A percentile compares a stretch with the other conserved stretches of the same genome.
Evolutionary conservation across 2,329 filamentous ascomycete species (phyloP).

Genomic region (Xylaria hypoxylon): DNA sequence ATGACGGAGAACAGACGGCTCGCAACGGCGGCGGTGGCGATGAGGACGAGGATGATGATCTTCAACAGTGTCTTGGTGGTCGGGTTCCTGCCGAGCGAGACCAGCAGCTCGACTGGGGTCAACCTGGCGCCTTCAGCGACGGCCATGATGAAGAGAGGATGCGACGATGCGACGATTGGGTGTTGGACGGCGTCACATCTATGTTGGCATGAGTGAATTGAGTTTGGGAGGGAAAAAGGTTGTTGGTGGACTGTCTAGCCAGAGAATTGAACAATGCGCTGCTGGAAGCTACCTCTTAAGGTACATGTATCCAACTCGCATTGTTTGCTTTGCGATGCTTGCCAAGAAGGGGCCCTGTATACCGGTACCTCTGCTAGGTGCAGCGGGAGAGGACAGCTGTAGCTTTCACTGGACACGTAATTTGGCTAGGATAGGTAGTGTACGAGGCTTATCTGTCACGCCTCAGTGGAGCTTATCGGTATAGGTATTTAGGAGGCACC

Average conservation of each 20-base stretch:
- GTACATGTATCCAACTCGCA: constrained; percentile 16
- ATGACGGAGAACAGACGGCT: constrained; percentile 99
- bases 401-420: constrained; percentile 42
- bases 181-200: constrained; percentile 45
- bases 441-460: constrained; percentile 2
- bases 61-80: constrained; percentile 88
- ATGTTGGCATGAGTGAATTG: constrained; percentile 36
- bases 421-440: background rate
- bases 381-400: constrained; percentile 48
- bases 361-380: constrained; percentile 4
- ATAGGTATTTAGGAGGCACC: too few relatives aligned
- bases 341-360: constrained; percentile 26
- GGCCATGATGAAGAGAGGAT: constrained; percentile 53
- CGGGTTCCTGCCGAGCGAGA: constrained; percentile 82
- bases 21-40: constrained; percentile 90
- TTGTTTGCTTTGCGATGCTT: constrained; percentile 25
- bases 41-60: constrained; percentile 88
- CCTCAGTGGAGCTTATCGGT: constrained; percentile 14
- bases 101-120: constrained; percentile 52
- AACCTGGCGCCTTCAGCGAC: constrained; percentile 52
- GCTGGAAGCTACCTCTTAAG: constrained; percentile 13
- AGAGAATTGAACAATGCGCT: constrained; percentile 10
- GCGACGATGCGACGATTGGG: constrained; percentile 42
- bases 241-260: constrained; percentile 3
- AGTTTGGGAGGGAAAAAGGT: constrained; percentile 7